Percentiles rank a stretch among this genome's conserved stretches.
phyloP scores from a whole-genome alignment of 2,329 filamentous ascomycete species.

The Pseudogymnoascus sp. region DNA sequence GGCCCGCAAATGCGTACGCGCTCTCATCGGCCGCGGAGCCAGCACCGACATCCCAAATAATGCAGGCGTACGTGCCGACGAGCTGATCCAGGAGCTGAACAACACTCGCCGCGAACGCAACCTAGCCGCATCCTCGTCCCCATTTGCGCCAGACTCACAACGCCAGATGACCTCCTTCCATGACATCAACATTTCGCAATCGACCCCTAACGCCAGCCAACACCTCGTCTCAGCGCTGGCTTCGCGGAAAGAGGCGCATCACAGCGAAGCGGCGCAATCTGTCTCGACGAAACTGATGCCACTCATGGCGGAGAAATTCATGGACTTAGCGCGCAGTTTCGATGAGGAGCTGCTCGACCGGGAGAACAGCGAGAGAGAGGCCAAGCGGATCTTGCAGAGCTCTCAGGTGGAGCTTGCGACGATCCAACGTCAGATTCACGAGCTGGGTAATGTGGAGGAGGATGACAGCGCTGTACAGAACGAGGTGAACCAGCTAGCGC shows the following conservation, averaged over 20 bases:
- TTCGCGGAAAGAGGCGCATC: slow-evolving; percentile 29
- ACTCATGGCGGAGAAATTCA: slow-evolving; percentile 63
- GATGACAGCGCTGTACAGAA: slow-evolving; percentile 16
- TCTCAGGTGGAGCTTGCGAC: slow-evolving; percentile 59
- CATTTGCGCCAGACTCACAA: slow-evolving; percentile 55
- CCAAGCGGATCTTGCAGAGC: slow-evolving; percentile 55
- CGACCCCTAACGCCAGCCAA: slow-evolving; percentile 10
- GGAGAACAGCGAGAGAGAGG: slow-evolving; percentile 60
- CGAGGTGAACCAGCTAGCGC: slow-evolving; percentile 18
- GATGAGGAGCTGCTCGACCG: slow-evolving; percentile 71
- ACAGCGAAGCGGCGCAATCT: slow-evolving; percentile 59
- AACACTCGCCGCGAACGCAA: slow-evolving; percentile 54
- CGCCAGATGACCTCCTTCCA: slow-evolving; percentile 44
- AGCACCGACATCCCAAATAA: slow-evolving; percentile 75
- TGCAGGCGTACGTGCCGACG: slow-evolving; percentile 74
- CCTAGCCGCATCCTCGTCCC: slow-evolving; percentile 64
- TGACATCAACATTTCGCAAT: slow-evolving; percentile 34
- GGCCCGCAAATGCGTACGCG: slow-evolving; percentile 81
- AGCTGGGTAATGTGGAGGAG: slow-evolving; percentile 33
- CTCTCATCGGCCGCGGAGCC: slow-evolving; percentile 70
- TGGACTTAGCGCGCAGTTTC: slow-evolving; percentile 60
- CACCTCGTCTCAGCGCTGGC: slow-evolving; percentile 10
- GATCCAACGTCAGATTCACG: slow-evolving; percentile 50
- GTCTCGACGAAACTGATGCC: slow-evolving; percentile 62
- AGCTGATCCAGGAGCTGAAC: slow-evolving; percentile 71